phyloP scores from a whole-genome alignment of 2,329 filamentous ascomycete species.

The Lizonia empirigonia region DNA sequence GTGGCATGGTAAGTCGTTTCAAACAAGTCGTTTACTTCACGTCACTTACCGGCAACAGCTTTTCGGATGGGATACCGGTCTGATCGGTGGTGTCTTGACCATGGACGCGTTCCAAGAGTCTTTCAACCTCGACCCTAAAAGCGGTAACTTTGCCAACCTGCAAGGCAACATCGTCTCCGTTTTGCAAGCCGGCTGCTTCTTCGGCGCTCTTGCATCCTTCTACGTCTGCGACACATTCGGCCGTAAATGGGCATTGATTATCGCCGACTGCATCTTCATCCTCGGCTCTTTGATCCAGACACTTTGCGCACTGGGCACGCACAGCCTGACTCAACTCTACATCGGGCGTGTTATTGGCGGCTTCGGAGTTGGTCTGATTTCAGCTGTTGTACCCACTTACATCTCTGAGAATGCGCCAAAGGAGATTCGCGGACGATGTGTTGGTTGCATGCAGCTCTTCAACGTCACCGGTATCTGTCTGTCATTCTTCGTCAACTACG shows the following conservation, averaged over 20 bases:
- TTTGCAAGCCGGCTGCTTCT: constrained; percentile 53
- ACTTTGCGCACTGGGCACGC: constrained; percentile 43
- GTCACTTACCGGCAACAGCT: constrained; percentile 16
- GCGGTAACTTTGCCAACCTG: constrained; percentile 45
- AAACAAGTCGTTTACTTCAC: not conserved
- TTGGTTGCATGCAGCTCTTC: constrained; percentile 49
- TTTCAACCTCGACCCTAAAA: constrained; percentile 45
- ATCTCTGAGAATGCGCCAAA: constrained; percentile 55
- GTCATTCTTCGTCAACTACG: constrained; percentile 61
- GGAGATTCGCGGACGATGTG: constrained; percentile 47
- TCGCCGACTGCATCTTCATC: constrained; percentile 52
- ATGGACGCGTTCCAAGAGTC: constrained; percentile 53
- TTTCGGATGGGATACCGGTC: constrained; percentile 47
- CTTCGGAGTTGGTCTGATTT: constrained; percentile 52
- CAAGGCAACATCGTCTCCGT: constrained; percentile 54
- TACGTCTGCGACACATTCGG: constrained; percentile 52
- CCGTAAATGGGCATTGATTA: constrained; percentile 49
- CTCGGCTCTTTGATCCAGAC: constrained; percentile 52
- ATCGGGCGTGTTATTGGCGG: constrained; percentile 53
- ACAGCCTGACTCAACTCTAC: constrained; percentile 48
- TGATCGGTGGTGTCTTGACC: constrained; percentile 50
- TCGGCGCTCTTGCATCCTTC: constrained; percentile 52
- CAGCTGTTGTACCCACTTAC: constrained; percentile 52
- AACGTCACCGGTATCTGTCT: constrained; percentile 56
- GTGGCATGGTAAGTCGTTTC: constrained; percentile 40